A percentile compares a stretch with the other conserved stretches of the same genome.
Evolutionary conservation across 805 yeast genomes (phyloP).

Genomic region (Hyphopichia homilentoma): DNA sequence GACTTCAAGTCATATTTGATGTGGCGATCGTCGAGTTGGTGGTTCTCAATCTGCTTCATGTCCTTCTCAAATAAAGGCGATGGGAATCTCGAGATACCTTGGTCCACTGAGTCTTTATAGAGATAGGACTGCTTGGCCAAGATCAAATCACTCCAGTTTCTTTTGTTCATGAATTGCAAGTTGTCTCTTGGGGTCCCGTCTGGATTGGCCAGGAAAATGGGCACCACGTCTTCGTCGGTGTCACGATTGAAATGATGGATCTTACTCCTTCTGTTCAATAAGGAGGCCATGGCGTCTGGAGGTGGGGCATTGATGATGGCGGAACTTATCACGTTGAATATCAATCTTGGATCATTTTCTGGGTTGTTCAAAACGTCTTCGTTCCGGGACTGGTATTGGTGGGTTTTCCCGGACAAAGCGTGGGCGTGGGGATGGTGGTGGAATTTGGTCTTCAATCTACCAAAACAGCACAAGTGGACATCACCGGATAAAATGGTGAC

Average conservation of each 20-base stretch:
- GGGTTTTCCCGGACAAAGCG: conserved; percentile 18
- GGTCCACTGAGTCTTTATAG: conserved; percentile 15
- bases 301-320: conserved; percentile 95
- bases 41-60: conserved; percentile 4
- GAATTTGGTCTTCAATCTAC: conserved; percentile 62
- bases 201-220: conserved; percentile 59
- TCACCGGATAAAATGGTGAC: conserved; percentile 89
- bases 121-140: conserved; percentile 38
- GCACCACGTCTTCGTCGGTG: conserved; percentile 81
- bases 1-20: conserved; percentile 52
- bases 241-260: conserved; percentile 61
- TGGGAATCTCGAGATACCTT: conserved; percentile 33
- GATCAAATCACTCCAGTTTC: conserved; percentile 73
- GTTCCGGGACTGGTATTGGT: conserved; percentile 33
- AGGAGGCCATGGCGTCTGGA: conserved; percentile 76
- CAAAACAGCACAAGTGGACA: conserved; percentile 85
- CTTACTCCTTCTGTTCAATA: conserved; percentile 64
- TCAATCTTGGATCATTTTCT: conserved; percentile 67
- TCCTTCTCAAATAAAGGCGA: conserved; percentile 8
- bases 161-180: conserved; percentile 54
- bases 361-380: conserved; percentile 45
- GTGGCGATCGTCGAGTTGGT: conserved; percentile 23
- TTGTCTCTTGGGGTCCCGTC: conserved; percentile 47
- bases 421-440: conserved; percentile 41
- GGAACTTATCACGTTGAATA: conserved; percentile 81